Base-by-base conservation (phyloP, 352 stramenopile species). In the Pythium rishiriense region DNA sequence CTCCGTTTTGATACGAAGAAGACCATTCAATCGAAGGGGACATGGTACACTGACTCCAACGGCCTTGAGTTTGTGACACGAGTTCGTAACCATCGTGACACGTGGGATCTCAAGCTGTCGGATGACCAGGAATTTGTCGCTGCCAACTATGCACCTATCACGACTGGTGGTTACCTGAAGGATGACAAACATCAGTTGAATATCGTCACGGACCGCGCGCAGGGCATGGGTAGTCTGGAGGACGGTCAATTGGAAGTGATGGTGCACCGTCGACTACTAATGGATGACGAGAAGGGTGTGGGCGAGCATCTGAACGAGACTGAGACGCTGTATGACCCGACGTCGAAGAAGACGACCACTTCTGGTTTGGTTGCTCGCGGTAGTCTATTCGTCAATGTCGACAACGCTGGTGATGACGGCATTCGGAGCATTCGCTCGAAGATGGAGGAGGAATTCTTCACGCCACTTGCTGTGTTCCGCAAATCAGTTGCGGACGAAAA, bases 121-220 rank as follows among this genome's bases (percentile, higher is more conserved):
- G 96, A 96, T 35, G 88, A 97, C 24, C 83, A 90, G 52, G 93
- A 99, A 73, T 90, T 87, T 47, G 87, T 99, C 43, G 86, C 96
- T 14, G 95, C 92, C 41, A 99, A 99, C 73, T 99, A 98, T 78
- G 98, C 98, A 65, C 97, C 97, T 1, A 92, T 99, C n/a, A 99
- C 93, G 54, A 88, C 94, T 7, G 91, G 91, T 17, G 89, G 93
- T 9, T 99, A 96, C 64, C 79, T 99, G 60, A 89, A 98, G 71
- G 91, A 98, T 62, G 63, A 81, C 17, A 79, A 85, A 26, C 51
- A 68, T 15, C 83, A 97, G 59, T 71, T 99, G 19, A 91, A 87
- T 28, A 63, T 99, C 21, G 72, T 98, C 33, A 96, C 87, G 6
- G 97, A 99, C 67, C 83, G 94, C 11, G 93, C 95, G 0, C 94